phyloP scores from a whole-genome alignment of 345 rosid species.

The Linum usitatissimum region DNA sequence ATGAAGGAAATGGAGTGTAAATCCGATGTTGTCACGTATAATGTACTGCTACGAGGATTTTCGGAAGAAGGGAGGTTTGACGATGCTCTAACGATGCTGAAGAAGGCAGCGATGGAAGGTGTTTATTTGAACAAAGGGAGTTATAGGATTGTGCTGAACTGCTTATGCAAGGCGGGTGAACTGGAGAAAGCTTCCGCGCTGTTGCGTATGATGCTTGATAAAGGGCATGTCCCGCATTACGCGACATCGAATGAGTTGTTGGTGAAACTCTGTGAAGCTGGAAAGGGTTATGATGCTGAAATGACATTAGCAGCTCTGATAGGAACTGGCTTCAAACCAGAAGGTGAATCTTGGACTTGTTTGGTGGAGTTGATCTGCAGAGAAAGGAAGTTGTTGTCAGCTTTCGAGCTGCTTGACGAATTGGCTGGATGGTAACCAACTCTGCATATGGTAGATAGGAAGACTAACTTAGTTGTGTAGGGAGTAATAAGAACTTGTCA shows the following conservation, averaged over 20 bases:
- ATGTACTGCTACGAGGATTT: conserved; percentile 64
- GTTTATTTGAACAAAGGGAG: conserved; percentile 61
- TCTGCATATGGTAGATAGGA: too few relatives aligned
- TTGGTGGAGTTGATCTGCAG: conserved; percentile 48
- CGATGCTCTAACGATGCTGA: conserved; percentile 58
- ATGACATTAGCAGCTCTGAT: conserved; percentile 41
- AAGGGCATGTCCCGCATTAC: conserved; percentile 58
- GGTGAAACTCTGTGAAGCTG: conserved; percentile 40
- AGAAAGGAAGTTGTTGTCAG: conserved; percentile 55
- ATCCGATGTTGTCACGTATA: conserved; percentile 65
- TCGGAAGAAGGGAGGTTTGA: conserved; percentile 46
- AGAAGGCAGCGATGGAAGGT: conserved; percentile 40
- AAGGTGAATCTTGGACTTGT: conserved; percentile 44
- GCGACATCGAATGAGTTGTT: conserved; percentile 77
- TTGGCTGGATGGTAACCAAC: conserved; percentile 16
- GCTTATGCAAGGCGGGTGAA: conserved; percentile 46
- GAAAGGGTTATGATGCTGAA: conserved; percentile 36
- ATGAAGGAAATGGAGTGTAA: conserved; percentile 55
- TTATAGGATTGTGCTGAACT: conserved; percentile 69
- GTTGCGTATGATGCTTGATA: conserved; percentile 48
- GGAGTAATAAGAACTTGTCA: too few relatives aligned
- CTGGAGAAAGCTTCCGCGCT: conserved; percentile 45
- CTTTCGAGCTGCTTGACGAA: conserved; percentile 50
- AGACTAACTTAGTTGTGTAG: too few relatives aligned
- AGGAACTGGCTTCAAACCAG: conserved; percentile 55